These are phyloP conservation scores for Trametes coccinea DNA, from an alignment of 768 basidiomycete genomes.

Conservation along the genomic window DNA sequence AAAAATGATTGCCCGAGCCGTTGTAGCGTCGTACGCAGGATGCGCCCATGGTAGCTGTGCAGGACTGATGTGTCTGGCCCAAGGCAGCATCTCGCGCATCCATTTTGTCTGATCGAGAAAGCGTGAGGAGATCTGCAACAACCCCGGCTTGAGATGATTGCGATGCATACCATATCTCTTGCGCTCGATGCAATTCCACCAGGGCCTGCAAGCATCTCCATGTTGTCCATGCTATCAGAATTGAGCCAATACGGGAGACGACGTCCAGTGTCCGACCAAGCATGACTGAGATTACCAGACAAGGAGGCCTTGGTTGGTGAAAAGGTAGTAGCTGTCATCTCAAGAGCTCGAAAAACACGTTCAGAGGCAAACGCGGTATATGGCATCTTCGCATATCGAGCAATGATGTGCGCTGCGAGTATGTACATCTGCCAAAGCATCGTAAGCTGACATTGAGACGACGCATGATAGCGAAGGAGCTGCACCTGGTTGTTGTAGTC, in stretches of 20 bases:
- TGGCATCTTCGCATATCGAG: slow-evolving; percentile 6
- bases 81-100: slow-evolving; percentile 37
- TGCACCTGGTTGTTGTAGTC: slow-evolving; percentile 42
- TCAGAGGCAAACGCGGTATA: slow-evolving; percentile 43
- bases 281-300: slow-evolving; percentile 36
- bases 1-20: slow-evolving; percentile 32
- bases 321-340: slow-evolving; percentile 44
- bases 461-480: background rate
- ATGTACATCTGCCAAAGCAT: slow-evolving; percentile 17
- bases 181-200: slow-evolving; percentile 47
- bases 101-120: slow-evolving; percentile 39
- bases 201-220: slow-evolving; percentile 36
- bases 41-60: slow-evolving; percentile 20
- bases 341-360: slow-evolving; percentile 42
- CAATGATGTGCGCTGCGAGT: too few relatives aligned
- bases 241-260: slow-evolving; percentile 35
- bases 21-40: slow-evolving; percentile 33
- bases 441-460: slow-evolving; percentile 24
- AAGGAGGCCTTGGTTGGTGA: slow-evolving; percentile 34
- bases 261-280: slow-evolving; percentile 36
- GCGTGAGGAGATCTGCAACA: background rate
- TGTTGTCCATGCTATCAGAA: background rate
- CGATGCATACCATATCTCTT: slow-evolving; percentile 41
- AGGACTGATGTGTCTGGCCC: slow-evolving; percentile 26
- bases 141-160: background rate